Evolutionary conservation across 106 monocot genomes (phyloP).

Genomic region (Alisma plantagoaquatica): DNA sequence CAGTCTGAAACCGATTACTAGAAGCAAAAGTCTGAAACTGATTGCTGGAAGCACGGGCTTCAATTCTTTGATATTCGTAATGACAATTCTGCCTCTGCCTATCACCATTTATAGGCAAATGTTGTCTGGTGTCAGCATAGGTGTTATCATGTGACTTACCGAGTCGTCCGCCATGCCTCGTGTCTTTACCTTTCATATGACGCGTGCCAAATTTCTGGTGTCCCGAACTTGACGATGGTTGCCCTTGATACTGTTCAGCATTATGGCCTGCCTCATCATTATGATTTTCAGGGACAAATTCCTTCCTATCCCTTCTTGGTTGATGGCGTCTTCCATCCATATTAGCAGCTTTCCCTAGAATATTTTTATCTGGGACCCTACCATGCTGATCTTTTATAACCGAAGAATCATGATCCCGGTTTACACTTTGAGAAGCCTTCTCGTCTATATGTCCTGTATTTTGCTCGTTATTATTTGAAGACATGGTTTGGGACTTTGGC

Average conservation of each 20-base stretch:
- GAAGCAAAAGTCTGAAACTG: conserved; percentile 19
- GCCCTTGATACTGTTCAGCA: not conserved
- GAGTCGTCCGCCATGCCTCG: conserved; percentile 3
- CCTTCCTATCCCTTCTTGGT: not conserved
- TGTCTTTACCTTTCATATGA: conserved; percentile 15
- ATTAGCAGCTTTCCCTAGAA: not conserved
- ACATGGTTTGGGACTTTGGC: conserved; percentile 32
- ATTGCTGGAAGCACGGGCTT: no score
- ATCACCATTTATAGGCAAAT: conserved; percentile 16
- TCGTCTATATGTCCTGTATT: conserved; percentile 12
- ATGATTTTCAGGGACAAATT: not conserved
- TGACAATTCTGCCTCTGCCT: conserved; percentile 16
- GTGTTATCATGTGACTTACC: no score
- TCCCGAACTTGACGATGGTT: conserved; percentile 5
- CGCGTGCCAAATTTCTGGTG: conserved; percentile 11
- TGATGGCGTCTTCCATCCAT: conserved; percentile 1
- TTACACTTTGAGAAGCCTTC: conserved; percentile 6
- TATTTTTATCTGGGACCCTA: not conserved
- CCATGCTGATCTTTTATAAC: not conserved
- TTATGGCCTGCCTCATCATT: not conserved
- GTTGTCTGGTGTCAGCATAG: conserved; percentile 13
- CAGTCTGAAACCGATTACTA: conserved; percentile 10
- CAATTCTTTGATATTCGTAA: conserved; percentile 34
- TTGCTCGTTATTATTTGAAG: conserved; percentile 8
- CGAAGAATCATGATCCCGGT: conserved; percentile 1